phyloP scores from a whole-genome alignment of 441 rosid species.

The Erysimum cheiri region DNA sequence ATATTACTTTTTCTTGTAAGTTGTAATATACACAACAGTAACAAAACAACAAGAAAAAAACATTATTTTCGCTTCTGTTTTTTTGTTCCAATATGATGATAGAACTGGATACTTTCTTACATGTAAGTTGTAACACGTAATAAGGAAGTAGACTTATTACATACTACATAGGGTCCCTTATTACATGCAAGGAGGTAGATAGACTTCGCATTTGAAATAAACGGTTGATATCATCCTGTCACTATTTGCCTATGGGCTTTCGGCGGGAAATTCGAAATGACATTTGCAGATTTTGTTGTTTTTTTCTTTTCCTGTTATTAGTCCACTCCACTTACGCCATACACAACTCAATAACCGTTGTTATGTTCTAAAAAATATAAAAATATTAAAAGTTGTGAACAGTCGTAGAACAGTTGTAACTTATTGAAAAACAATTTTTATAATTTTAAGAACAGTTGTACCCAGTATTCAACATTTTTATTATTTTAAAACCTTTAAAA shows the following conservation, averaged over 20 bases:
- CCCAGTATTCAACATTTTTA: no score
- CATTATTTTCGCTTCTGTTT: neutral
- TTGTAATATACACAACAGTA: no score
- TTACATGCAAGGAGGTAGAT: neutral
- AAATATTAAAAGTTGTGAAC: no score
- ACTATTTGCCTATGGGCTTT: constrained; percentile 17
- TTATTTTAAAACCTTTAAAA: no score
- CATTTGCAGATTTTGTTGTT: constrained; percentile 36
- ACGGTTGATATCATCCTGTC: constrained; percentile 36
- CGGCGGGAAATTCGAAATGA: constrained; percentile 51
- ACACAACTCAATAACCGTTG: no score
- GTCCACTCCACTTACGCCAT: constrained; percentile 29
- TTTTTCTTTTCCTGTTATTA: no score
- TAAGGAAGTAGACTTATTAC: neutral
- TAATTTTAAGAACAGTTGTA: no score
- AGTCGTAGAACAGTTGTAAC: no score
- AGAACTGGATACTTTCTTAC: neutral
- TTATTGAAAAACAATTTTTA: no score
- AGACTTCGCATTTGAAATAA: constrained; percentile 34
- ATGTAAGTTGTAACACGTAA: neutral
- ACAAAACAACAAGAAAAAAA: neutral
- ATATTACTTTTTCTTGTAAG: no score
- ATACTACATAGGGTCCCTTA: neutral
- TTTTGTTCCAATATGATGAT: neutral
- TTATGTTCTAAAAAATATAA: no score